Conservation (phyloP, 305 asterid species). For the Fraxinus baroniana region DNA sequence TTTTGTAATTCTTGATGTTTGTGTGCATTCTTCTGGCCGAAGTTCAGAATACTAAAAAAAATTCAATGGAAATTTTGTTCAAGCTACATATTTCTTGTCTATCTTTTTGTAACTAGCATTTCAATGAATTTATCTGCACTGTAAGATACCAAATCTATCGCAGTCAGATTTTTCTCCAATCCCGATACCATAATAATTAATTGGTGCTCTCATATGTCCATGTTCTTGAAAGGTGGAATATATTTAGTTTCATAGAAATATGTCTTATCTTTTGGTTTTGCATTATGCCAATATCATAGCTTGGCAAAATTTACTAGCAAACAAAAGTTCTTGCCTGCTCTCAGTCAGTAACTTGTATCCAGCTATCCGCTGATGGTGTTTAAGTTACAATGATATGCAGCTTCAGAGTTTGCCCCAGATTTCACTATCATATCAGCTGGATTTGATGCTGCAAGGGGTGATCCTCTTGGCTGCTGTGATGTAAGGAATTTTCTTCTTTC, state of each 20-base stretch:
- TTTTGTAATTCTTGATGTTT: constrained; percentile 13
- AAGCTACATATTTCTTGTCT: not conserved
- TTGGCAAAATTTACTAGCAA: constrained; percentile 11
- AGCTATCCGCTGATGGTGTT: constrained; percentile 27
- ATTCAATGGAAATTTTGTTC: not conserved
- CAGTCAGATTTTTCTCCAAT: constrained; percentile 5
- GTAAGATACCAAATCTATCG: constrained; percentile 10
- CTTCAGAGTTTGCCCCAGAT: constrained; percentile 83
- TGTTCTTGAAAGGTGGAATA: constrained; percentile 2
- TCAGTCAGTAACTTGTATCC: constrained; percentile 22
- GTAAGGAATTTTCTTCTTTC: constrained; percentile 41
- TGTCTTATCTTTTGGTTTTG: constrained; percentile 6
- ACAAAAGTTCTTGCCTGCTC: constrained; percentile 7
- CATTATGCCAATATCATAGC: constrained; percentile 11
- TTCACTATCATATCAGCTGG: constrained; percentile 96
- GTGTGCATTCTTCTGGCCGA: constrained; percentile 13
- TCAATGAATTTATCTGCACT: constrained; percentile 11
- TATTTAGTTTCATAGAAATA: constrained; percentile 1
- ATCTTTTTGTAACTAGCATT: not conserved
- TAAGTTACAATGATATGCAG: constrained; percentile 50
- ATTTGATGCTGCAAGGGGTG: constrained; percentile 99
- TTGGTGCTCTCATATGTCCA: not conserved
- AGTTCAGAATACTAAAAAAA: not conserved
- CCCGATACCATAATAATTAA: not conserved
- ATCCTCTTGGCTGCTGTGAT: constrained; percentile 98